Percentiles rank a stretch among this genome's conserved stretches.
phyloP scores from a whole-genome alignment of 148 eudicot genomes.

The Fagopyrum esculentum region DNA sequence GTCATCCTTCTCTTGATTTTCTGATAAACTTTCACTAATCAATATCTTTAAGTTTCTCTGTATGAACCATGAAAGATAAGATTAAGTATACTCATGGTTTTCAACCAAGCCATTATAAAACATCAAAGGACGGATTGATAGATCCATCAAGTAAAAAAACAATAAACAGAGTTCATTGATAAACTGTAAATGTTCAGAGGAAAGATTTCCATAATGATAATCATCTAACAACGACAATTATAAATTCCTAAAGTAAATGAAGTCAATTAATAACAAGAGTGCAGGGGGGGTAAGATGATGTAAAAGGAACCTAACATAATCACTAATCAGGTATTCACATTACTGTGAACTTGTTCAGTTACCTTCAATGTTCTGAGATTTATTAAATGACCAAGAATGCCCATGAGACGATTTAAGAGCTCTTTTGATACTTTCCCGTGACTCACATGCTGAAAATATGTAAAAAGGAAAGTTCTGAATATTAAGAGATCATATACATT shows the following conservation, averaged over 20 bases:
- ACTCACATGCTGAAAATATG: conserved; percentile 63
- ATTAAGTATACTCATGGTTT: neutral
- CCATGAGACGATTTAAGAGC: conserved; percentile 78
- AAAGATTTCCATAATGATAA: neutral
- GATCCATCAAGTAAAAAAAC: neutral
- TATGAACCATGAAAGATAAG: neutral
- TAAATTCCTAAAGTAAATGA: neutral
- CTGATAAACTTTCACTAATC: conserved; percentile 69
- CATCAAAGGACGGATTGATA: neutral
- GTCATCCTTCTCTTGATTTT: conserved; percentile 82
- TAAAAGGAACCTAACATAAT: conserved; percentile 3
- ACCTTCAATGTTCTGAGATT: conserved; percentile 94
- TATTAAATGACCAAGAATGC: conserved; percentile 81
- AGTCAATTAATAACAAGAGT: neutral
- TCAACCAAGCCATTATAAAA: neutral
- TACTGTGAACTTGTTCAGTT: conserved; percentile 7
- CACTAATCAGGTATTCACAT: neutral
- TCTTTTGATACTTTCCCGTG: conserved; percentile 74
- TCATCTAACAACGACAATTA: neutral
- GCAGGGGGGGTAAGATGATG: neutral
- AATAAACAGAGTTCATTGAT: neutral
- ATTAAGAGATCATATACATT: neutral
- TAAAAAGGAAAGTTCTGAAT: conserved; percentile 13
- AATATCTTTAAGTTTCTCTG: conserved; percentile 80
- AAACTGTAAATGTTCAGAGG: neutral